These are phyloP conservation scores for Rhizophagus clarus DNA, from an alignment of 192 early-diverging fungal species.

Conservation along the genomic window DNA sequence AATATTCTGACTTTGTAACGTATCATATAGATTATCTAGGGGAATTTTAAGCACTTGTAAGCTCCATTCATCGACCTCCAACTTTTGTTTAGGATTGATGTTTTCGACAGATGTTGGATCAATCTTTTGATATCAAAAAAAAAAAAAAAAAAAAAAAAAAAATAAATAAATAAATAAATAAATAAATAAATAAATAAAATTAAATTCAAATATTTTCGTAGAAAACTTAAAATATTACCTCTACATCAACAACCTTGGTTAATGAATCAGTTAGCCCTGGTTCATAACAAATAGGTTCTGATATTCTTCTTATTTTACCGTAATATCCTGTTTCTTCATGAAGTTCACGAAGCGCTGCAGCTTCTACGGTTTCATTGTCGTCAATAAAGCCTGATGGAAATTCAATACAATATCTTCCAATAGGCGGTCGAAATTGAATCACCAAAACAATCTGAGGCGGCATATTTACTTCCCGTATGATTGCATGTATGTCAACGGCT, in stretches of 20 bases:
- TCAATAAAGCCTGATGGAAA: conserved; percentile 57
- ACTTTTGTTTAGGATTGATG: conserved; percentile 33
- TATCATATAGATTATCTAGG: conserved; percentile 34
- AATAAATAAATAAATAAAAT: too few relatives aligned
- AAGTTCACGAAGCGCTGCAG: conserved; percentile 49
- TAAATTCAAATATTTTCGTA: neutral
- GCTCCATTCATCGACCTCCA: conserved; percentile 60
- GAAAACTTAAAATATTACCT: conserved; percentile 33
- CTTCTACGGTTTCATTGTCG: conserved; percentile 35
- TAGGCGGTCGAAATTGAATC: conserved; percentile 50
- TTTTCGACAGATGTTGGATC: conserved; percentile 27
- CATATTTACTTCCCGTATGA: conserved; percentile 32
- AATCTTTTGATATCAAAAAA: conserved; percentile 27
- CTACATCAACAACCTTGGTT: conserved; percentile 40
- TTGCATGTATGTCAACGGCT: conserved; percentile 51
- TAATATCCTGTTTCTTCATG: conserved; percentile 52
- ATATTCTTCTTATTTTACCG: conserved; percentile 23
- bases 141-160: too few relatives aligned
- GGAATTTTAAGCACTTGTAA: conserved; percentile 46
- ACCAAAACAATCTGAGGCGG: conserved; percentile 43
- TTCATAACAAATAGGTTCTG: conserved; percentile 47
- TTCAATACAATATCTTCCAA: conserved; percentile 46
- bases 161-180: too few relatives aligned
- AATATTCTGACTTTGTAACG: conserved; percentile 45
- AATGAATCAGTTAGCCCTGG: conserved; percentile 54